phyloP scores from a whole-genome alignment of 192 early-diverging fungal genomes.

The Coemansia sp. region DNA sequence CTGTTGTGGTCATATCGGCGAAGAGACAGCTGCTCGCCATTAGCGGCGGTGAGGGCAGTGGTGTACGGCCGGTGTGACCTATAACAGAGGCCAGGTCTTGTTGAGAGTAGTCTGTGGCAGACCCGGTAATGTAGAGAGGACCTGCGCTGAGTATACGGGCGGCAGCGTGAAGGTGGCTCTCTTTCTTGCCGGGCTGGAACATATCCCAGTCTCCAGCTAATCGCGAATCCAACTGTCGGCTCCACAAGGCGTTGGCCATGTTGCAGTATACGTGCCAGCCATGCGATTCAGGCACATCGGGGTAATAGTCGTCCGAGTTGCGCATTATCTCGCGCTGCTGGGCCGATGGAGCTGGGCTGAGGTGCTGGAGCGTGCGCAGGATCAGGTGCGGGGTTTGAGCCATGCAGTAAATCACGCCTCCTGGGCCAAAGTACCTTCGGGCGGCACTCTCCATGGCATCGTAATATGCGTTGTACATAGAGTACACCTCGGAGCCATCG shows the following conservation, averaged over 20 bases:
- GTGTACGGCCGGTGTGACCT: neutral
- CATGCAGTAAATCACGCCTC: constrained; percentile 57
- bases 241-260: constrained; percentile 55
- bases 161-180: constrained; percentile 53
- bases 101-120: constrained; percentile 4
- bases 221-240: constrained; percentile 12
- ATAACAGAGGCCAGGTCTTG: neutral
- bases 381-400: constrained; percentile 51
- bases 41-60: constrained; percentile 1
- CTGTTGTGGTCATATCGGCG: constrained; percentile 23
- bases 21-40: constrained; percentile 24
- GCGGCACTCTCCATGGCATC: constrained; percentile 41
- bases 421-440: constrained; percentile 37
- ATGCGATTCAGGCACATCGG: constrained; percentile 48
- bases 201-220: constrained; percentile 59
- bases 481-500: constrained; percentile 4
- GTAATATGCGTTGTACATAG: constrained; percentile 38
- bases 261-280: constrained; percentile 61
- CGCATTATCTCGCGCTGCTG: constrained; percentile 22
- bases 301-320: constrained; percentile 61
- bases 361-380: constrained; percentile 19
- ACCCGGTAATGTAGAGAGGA: constrained; percentile 58
- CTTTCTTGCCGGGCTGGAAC: constrained; percentile 53
- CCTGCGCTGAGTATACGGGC: constrained; percentile 56
- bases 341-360: neutral